These are phyloP conservation scores for Alisma plantagoaquatica DNA, from an alignment of 106 monocot species.

Conservation along the genomic window DNA sequence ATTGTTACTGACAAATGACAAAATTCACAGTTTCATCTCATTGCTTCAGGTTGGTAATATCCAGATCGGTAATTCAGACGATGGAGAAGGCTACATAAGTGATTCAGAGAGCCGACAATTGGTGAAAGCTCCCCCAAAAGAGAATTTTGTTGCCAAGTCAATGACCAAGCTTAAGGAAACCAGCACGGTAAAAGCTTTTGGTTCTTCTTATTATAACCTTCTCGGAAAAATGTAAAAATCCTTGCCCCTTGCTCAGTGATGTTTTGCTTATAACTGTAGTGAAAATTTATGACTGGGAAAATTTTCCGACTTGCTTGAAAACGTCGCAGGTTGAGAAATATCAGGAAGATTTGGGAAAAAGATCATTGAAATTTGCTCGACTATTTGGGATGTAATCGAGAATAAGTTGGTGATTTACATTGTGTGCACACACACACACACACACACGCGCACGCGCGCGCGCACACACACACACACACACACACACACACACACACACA, in stretches of 20 bases:
- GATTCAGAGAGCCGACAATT: slow-evolving; percentile 17
- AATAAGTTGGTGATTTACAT: no score
- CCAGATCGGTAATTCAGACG: slow-evolving; percentile 18
- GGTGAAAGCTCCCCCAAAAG: slow-evolving; percentile 34
- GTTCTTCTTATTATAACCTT: no score
- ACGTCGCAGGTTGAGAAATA: no score
- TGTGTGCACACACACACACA: no score
- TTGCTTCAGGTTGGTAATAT: slow-evolving; percentile 55
- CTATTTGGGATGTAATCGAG: no score
- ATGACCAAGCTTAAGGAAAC: slow-evolving; percentile 82
- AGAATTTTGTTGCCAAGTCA: slow-evolving; percentile 60
- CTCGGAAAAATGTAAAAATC: no score
- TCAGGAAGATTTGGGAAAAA: no score
- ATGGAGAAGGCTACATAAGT: slow-evolving; percentile 16
- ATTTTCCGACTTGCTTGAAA: no score
- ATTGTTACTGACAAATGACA: no score
- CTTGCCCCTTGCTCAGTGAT: background rate
- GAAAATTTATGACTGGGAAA: background rate
- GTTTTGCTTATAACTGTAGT: background rate
- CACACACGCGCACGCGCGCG: no score
- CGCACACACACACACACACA: no score
- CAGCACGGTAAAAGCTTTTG: slow-evolving; percentile 51
- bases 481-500: no score
- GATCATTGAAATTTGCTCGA: background rate
- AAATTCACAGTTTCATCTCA: background rate